These are phyloP conservation scores for Penicillium nucicola DNA, from an alignment of 495 filamentous ascomycete genomes.

Conservation along the genomic window DNA sequence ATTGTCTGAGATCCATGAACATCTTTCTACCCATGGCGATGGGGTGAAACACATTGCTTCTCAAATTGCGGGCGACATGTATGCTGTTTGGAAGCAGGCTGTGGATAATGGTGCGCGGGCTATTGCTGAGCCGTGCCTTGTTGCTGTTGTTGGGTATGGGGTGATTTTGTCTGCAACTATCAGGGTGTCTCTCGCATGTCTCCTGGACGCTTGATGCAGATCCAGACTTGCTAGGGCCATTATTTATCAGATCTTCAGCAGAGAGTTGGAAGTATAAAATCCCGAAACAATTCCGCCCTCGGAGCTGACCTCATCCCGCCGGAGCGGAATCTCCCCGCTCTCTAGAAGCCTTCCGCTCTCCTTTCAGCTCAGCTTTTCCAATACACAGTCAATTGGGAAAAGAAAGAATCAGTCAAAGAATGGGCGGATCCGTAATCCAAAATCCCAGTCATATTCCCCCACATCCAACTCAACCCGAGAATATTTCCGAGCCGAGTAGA, in stretches of 20 bases:
- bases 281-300: constrained; percentile 2
- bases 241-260: constrained; percentile 73
- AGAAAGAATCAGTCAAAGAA: not conserved
- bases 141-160: constrained; percentile 40
- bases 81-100: constrained; percentile 62
- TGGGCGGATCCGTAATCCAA: not conserved
- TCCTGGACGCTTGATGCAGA: constrained; percentile 57
- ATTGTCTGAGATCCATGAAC: constrained; percentile 61
- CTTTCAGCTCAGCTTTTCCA: too few species aligned
- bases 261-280: too few species aligned
- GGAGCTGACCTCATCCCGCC: not conserved
- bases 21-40: constrained; percentile 72
- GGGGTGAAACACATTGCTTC: constrained; percentile 83
- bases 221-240: constrained; percentile 61
- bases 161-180: constrained; percentile 63
- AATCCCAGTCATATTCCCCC: not conserved
- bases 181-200: constrained; percentile 55
- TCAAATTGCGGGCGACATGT: constrained; percentile 65
- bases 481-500: not conserved
- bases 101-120: constrained; percentile 58
- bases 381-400: not conserved
- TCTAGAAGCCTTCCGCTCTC: not conserved
- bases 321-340: constrained; percentile 4
- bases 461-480: not conserved
- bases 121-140: constrained; percentile 50